phyloP scores from a whole-genome alignment of 129 eudicot species.

The Pittosporum tobira region DNA sequence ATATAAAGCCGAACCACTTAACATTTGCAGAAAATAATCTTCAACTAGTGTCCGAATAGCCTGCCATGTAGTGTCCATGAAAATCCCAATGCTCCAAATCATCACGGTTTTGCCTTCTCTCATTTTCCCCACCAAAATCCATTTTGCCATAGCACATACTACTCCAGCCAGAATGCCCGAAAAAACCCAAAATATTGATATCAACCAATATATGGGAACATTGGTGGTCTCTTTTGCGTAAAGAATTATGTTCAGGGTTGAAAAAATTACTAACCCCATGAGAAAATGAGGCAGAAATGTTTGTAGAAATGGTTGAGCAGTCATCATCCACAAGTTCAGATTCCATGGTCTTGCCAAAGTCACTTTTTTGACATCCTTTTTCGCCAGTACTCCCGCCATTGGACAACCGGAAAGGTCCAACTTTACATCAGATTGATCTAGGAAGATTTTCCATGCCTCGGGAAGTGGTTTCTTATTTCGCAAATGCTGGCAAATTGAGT shows the following conservation, averaged over 20 bases:
- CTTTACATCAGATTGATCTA: conserved; percentile 78
- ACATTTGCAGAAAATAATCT: conserved; percentile 69
- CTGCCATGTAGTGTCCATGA: conserved; percentile 82
- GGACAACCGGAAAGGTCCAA: conserved; percentile 85
- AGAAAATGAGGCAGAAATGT: conserved; percentile 60
- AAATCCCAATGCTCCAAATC: conserved; percentile 56
- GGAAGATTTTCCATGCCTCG: conserved; percentile 63
- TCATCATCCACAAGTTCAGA: conserved; percentile 53
- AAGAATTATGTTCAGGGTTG: conserved; percentile 39
- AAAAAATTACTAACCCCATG: conserved; percentile 44
- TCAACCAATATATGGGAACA: conserved; percentile 53
- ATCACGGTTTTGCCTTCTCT: conserved; percentile 57
- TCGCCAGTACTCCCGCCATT: conserved; percentile 34
- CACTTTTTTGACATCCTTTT: conserved; percentile 25
- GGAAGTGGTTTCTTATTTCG: conserved; percentile 72
- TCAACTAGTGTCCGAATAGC: conserved; percentile 66
- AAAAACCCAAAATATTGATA: conserved; percentile 56
- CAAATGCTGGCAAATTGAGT: conserved; percentile 73
- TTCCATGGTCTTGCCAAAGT: conserved; percentile 49
- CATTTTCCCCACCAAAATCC: conserved; percentile 57
- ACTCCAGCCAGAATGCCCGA: conserved; percentile 49
- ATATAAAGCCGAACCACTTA: conserved; percentile 51
- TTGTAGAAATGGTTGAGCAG: conserved; percentile 66
- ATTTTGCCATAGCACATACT: conserved; percentile 55
- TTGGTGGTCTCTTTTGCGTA: conserved; percentile 21